Base-by-base conservation (phyloP, 257 asterid species). In the Nicotiana benthamiana region DNA sequence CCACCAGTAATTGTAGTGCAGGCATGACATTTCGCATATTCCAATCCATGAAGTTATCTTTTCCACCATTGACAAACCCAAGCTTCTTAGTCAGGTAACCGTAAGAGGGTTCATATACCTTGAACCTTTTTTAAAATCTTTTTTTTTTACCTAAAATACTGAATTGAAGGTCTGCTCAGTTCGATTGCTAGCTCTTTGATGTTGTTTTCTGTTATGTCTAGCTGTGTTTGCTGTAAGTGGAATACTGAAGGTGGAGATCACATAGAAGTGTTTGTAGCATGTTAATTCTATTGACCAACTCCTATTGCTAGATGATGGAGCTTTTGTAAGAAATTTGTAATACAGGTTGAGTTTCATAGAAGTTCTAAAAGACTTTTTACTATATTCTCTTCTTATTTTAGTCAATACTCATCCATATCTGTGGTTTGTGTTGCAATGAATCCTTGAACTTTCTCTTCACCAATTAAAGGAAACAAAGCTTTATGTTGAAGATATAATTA, bases 51-150 rank as follows among this genome's bases (percentile, higher is more conserved):
- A 95, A 90, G 86, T 95, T 53, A 92, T 93, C 66, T 93, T 95
- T 91, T 93, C 99, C 48, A 90, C 99, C 62, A 72, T 82, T 79
- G 97, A 95, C 93, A 93, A 93, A 90, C 98, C 98, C 46, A 95
- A 92, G 89, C 98, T 93, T 86, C 97, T 95, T 68, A 93, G 97
- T 82, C 93, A 95, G 99, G 97, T 95, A 88, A 83, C 80, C 28
- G 12, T 27, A 22, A 68, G 16, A 83, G 75, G 75, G 75, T 82
- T 62, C 30, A 65, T 76, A 65, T 79, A 57, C 56, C 60, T 61
- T 34, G 56, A 51, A 54, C 11, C 2, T 36, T 40, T 40, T 40
- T 40, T 36, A 36, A 36, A 32, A 4, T 30, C 6, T 36, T 34
- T 34, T 34, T 8, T 1, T 40, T 8, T 36, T 6, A 40, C 11